Evolutionary conservation across 2,329 filamentous ascomycete species (phyloP).

Genomic region (Neofusicoccum kwambonambiense): DNA sequence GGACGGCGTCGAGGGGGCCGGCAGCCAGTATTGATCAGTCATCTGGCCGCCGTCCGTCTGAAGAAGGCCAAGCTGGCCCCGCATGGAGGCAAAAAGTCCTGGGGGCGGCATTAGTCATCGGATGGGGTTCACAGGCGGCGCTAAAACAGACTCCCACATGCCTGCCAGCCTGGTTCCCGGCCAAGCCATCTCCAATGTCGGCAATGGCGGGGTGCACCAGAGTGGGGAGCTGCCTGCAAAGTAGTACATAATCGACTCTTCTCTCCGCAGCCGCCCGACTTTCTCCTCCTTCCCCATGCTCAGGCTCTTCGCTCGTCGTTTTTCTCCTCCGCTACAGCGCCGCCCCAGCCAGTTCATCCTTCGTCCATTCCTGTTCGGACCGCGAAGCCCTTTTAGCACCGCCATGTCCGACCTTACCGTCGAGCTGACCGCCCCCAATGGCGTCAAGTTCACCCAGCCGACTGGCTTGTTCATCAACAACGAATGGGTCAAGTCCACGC

Average conservation of each 20-base stretch:
- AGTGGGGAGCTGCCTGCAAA: constrained; percentile 12
- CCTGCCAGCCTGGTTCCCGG: not conserved
- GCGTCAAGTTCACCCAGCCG: constrained; percentile 68
- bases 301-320: not conserved
- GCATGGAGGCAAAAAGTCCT: not conserved
- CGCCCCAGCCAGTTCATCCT: not conserved
- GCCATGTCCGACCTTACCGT: constrained; percentile 51
- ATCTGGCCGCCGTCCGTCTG: no score
- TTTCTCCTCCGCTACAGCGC: not conserved
- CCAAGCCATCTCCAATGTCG: constrained; percentile 19
- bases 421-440: constrained; percentile 74
- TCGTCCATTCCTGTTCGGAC: not conserved
- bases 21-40: no score
- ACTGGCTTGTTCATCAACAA: constrained; percentile 83
- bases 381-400: not conserved
- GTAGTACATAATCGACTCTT: constrained; percentile 1
- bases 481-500: constrained; percentile 69
- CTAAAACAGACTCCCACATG: not conserved
- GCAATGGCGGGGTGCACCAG: constrained; percentile 28
- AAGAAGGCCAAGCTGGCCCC: not conserved
- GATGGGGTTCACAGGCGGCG: not conserved
- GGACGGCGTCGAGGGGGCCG: no score
- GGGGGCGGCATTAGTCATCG: not conserved
- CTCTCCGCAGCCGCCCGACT: constrained; percentile 20
- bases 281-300: constrained; percentile 23